A percentile compares a stretch with the other conserved stretches of the same genome.
Conservation (phyloP, 2,329 filamentous ascomycete genomes). For the Penicillium carneum region DNA sequence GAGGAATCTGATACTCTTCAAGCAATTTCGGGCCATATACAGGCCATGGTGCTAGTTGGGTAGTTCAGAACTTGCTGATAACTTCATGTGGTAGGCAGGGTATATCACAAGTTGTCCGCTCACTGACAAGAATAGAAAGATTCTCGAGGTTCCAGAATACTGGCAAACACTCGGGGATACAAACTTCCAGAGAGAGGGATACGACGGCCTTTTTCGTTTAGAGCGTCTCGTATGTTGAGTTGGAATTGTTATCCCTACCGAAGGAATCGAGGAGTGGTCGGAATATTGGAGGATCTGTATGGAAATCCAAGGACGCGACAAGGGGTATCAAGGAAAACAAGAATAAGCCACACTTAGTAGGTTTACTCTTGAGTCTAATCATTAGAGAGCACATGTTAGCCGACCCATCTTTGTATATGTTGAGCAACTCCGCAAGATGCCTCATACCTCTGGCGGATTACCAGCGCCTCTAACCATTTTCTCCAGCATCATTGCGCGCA, state of each 20-base stretch:
- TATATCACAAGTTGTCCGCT: neutral
- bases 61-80: neutral
- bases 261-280: neutral
- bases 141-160: neutral
- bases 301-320: neutral
- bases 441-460: constrained; percentile 66
- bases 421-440: neutral
- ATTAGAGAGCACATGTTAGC: constrained; percentile 11
- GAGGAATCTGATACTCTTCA: neutral
- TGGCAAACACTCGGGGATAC: neutral
- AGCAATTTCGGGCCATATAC: neutral
- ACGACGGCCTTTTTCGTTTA: neutral
- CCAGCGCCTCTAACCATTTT: constrained; percentile 72
- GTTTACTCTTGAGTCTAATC: constrained; percentile 18
- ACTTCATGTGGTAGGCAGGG: neutral
- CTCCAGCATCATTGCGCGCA: constrained; percentile 80
- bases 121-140: neutral
- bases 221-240: neutral
- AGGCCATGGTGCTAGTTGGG: neutral
- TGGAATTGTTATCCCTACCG: neutral
- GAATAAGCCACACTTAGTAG: neutral
- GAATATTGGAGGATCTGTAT: neutral
- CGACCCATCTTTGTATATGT: neutral
- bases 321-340: constrained; percentile 12
- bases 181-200: neutral